These are phyloP conservation scores for Dovyalis caffra DNA, from an alignment of 345 rosid genomes.

Conservation along the genomic window DNA sequence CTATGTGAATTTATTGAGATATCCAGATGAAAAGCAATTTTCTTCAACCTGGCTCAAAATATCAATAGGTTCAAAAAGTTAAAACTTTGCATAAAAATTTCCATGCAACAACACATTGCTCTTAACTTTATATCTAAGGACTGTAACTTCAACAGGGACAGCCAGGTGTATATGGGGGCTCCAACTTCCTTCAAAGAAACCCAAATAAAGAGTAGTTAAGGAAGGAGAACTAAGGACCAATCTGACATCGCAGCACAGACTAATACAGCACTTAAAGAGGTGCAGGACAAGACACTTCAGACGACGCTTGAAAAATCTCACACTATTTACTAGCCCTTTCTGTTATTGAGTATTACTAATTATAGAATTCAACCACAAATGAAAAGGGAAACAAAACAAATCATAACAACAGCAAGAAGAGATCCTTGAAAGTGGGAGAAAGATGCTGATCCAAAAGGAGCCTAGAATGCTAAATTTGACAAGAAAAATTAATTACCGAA, in stretches of 20 bases:
- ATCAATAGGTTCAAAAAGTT: background rate
- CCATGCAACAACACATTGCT: background rate
- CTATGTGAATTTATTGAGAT: background rate
- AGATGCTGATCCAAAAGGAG: background rate
- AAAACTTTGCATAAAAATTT: background rate
- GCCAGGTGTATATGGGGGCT: background rate
- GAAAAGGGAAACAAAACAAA: background rate
- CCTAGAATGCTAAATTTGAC: background rate
- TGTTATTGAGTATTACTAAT: background rate
- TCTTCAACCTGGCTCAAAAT: background rate
- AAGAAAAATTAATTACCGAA: constrained; percentile 57
- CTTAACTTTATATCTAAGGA: background rate
- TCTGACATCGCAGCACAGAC: background rate
- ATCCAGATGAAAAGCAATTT: background rate
- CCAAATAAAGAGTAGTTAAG: background rate
- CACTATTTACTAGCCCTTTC: background rate
- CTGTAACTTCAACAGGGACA: background rate
- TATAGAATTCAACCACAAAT: background rate
- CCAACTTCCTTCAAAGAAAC: background rate
- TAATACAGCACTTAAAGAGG: background rate
- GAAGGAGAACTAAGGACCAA: background rate
- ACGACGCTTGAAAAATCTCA: no score
- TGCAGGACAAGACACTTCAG: background rate
- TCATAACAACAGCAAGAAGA: background rate
- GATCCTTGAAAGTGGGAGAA: background rate